Base-by-base conservation (phyloP, 2,329 filamentous ascomycete species). In the Rutstroemia sp. region DNA sequence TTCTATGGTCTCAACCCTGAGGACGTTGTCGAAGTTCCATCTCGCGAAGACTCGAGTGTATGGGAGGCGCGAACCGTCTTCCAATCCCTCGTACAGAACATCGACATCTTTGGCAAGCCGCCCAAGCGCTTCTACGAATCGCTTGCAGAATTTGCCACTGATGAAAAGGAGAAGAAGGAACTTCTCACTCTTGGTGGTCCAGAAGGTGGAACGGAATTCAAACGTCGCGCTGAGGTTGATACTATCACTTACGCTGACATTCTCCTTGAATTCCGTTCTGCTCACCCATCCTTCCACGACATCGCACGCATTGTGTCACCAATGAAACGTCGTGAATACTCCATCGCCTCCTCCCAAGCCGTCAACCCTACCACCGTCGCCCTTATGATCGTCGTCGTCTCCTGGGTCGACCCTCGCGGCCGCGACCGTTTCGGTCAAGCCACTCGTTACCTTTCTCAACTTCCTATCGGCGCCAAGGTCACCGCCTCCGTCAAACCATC, bases 81-180 rank as follows among this genome's bases (percentile, higher is more conserved):
- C 78, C 94, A 99, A 75, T 86, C 91, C 0, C 79, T 99, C 19
- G 74, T 89, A 40, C 92, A 97, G 71, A 96, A 96, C 71, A 76
- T 99, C 55, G 94, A 99, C 73, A 94, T 99, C 69, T 95, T 97
- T 67, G 94, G 94, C 68, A 91, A 92, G 69, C 94, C 94, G 34
- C 91, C 92, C 51, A 99, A 99, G 83, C 87, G 89, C 61, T 99
- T 99, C 81, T 99, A 97, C 77, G 94, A 99, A 74, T 78, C 86
- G 1, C 81, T 99, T 47, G 85, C 92, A 44, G 89, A 92, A 61
- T 96, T 90, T 64, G 91, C 94, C 30, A 81, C 80, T 14, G 88
- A 97, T 64, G 84, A 90, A 67, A 78, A 81, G 25, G 90, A 99
- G 76, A 89, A 87, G 80, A 85, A 84, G 68, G 84, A 87, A 68